Evolutionary conservation across 371 early-diverging fungal genomes (phyloP).

Genomic region (Nosema muscidifuracis): DNA sequence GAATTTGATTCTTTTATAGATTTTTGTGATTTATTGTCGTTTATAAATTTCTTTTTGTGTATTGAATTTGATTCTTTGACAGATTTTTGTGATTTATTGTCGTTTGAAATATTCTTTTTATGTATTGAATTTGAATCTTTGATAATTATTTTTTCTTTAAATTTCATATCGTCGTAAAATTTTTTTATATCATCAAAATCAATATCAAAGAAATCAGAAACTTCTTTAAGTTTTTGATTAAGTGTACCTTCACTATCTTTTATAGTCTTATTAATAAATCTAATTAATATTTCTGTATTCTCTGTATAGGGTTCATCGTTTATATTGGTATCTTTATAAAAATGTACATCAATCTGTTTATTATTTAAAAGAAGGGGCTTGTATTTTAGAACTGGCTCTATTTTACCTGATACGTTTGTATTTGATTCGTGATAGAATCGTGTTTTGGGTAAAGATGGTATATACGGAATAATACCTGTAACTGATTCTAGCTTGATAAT

Average conservation of each 20-base stretch:
- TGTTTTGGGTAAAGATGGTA: slow-evolving; percentile 17
- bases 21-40: too few relatives aligned
- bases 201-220: background rate
- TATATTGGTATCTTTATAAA: slow-evolving; percentile 35
- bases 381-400: slow-evolving; percentile 49
- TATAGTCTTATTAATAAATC: background rate
- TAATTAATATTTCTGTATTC: background rate
- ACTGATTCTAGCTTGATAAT: background rate
- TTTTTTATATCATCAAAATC: too few relatives aligned
- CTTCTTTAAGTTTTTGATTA: background rate
- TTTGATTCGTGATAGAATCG: slow-evolving; percentile 23
- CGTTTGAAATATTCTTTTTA: too few relatives aligned
- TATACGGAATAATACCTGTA: slow-evolving; percentile 41
- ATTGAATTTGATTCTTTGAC: too few relatives aligned
- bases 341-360: background rate
- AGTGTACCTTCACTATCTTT: too few relatives aligned
- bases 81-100: too few relatives aligned
- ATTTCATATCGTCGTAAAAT: too few relatives aligned
- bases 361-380: slow-evolving; percentile 30
- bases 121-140: too few relatives aligned
- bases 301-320: slow-evolving; percentile 4
- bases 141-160: too few relatives aligned
- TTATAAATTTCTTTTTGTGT: too few relatives aligned
- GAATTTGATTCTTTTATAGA: background rate
- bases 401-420: slow-evolving; percentile 28